Conservation (phyloP, 768 basidiomycete species). For the Boletus reticuloceps region DNA sequence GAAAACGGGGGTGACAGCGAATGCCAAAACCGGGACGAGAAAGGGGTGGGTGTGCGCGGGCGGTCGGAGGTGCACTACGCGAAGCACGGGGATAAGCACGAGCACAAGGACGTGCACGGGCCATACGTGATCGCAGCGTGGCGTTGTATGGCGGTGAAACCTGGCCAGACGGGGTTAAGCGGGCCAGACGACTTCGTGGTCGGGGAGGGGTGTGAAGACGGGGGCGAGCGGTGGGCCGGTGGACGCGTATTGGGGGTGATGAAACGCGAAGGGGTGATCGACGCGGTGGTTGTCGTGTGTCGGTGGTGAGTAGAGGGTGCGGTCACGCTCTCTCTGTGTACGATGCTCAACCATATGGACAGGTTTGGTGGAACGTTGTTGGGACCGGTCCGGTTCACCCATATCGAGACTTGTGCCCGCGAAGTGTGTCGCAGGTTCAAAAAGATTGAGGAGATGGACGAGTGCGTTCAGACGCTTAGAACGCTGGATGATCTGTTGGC, state of each 20-base stretch:
- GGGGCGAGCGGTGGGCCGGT: slow-evolving; percentile 75
- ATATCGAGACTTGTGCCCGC: slow-evolving; percentile 71
- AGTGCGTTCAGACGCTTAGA: slow-evolving; percentile 51
- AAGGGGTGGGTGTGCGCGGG: too few species aligned
- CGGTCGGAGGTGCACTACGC: too few species aligned
- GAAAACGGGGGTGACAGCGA: too few species aligned
- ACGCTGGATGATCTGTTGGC: slow-evolving; percentile 62
- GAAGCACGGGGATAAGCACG: background rate
- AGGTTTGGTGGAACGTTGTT: slow-evolving; percentile 85
- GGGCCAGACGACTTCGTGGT: slow-evolving; percentile 79
- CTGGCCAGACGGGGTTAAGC: slow-evolving; percentile 59
- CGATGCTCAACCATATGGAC: background rate
- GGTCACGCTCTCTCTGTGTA: background rate
- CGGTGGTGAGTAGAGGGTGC: slow-evolving; percentile 46
- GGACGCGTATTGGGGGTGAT: slow-evolving; percentile 62
- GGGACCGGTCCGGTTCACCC: slow-evolving; percentile 71
- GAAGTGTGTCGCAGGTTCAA: slow-evolving; percentile 75
- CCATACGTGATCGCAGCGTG: slow-evolving; percentile 76
- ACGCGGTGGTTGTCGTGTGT: slow-evolving; percentile 77
- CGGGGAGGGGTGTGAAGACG: slow-evolving; percentile 61
- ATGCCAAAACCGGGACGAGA: too few species aligned
- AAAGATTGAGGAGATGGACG: slow-evolving; percentile 64
- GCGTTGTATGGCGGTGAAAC: slow-evolving; percentile 72
- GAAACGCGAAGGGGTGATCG: slow-evolving; percentile 65
- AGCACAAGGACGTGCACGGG: background rate